Base-by-base conservation (phyloP, 306 rosid genomes). In the Mimosa bimucronata region DNA sequence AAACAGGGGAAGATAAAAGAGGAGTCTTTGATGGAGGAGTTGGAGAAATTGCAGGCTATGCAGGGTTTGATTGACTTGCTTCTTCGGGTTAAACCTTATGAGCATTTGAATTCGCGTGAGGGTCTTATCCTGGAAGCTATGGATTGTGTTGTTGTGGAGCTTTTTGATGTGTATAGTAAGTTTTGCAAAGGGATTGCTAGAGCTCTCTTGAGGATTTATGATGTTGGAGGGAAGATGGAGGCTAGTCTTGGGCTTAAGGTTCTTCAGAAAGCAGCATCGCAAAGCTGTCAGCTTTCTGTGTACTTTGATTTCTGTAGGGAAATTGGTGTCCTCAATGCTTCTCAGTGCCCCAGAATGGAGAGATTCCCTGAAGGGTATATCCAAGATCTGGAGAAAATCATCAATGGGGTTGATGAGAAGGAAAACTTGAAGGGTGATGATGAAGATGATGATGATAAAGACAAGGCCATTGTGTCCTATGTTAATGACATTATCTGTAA, bases 71-170 rank as follows among this genome's bases (percentile, higher is more conserved):
- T 91, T 25, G 94, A 91, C 30, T 71, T 87, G 77, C 87, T 92
- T 52, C 55, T 94, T 10, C 83, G 90, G 53, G 81, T 94, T 28
- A 88, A 72, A 31, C 97, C 98, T 0, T 2, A 2, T 34, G 14
- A 19, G 15, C 38, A 74, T 4, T 50, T 58, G 37, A 42, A 71
- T 9, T 77, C 79, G 80, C 74, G 73, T 28, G 80, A 14, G 25
- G 71, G 78, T 6, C 76, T 92, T 0, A 64, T 94, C 21, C 82
- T 89, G 18, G 98, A 94, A 41, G 98, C 98, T 0, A 94, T 94
- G 98, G 94, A 87, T 42, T 90, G 94, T 66, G 77, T 92, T 4
- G 45, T 91, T 7, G 85, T 87, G 1, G 98, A 94, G 83, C 79
- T 89, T 26, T 92, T 84, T 21, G 90, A 91, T 26, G 80, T 90